Conservation (phyloP, 1,139 yeast species). For the Yamadazyma sp. region DNA sequence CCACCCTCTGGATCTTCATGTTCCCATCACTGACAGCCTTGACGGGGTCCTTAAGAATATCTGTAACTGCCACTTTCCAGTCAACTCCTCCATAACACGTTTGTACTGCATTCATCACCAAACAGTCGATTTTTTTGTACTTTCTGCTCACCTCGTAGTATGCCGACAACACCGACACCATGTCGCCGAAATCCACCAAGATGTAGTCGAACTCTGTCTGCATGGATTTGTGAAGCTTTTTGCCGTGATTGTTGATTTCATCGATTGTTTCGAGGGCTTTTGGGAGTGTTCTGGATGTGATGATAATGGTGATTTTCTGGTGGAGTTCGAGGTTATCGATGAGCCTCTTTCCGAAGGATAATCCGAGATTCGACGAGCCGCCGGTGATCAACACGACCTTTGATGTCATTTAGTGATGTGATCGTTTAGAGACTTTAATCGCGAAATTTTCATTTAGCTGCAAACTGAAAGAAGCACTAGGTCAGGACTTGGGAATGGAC, state of each 20-base stretch:
- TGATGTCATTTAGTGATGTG: background rate
- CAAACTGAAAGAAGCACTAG: background rate
- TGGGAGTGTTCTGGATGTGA: slow-evolving; percentile 86
- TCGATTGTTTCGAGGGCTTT: slow-evolving; percentile 77
- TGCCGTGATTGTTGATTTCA: slow-evolving; percentile 53
- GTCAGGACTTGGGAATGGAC: no score
- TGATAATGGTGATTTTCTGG: slow-evolving; percentile 68
- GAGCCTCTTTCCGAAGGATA: slow-evolving; percentile 78
- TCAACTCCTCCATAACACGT: slow-evolving; percentile 85
- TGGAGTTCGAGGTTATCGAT: slow-evolving; percentile 48
- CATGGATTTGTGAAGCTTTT: slow-evolving; percentile 40
- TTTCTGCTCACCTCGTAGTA: slow-evolving; percentile 65
- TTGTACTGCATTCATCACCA: slow-evolving; percentile 87
- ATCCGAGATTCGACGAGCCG: slow-evolving; percentile 71
- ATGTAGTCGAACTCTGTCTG: slow-evolving; percentile 81
- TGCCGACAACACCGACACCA: slow-evolving; percentile 81
- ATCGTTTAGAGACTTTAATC: background rate
- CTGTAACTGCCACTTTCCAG: slow-evolving; percentile 74
- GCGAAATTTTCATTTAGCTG: background rate
- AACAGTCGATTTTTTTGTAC: slow-evolving; percentile 67
- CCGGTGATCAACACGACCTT: slow-evolving; percentile 48
- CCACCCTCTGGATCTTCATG: slow-evolving; percentile 77
- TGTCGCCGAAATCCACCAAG: slow-evolving; percentile 82
- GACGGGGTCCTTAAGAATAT: slow-evolving; percentile 63
- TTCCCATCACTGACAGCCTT: slow-evolving; percentile 83